Base-by-base conservation (phyloP, 2,329 filamentous ascomycete genomes). In the Beauveria pseudobassiana region DNA sequence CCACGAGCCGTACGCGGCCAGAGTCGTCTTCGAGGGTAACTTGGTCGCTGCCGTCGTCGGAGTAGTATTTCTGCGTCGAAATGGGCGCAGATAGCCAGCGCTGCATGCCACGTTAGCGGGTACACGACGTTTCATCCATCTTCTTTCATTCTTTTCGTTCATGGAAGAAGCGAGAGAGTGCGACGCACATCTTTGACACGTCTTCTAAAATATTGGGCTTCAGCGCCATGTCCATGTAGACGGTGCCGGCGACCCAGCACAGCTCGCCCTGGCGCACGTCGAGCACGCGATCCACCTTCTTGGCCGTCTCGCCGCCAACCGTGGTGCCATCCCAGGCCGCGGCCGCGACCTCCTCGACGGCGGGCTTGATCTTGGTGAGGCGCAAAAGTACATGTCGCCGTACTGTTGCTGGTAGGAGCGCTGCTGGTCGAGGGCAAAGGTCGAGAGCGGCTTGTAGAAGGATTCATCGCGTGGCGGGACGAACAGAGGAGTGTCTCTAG, bases 371-470 rank as follows among this genome's bases (percentile, higher is more conserved):
- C 75, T 90, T 89, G 43, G 91, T 86, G 26, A 99, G 82, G 14
- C 95, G 89, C 68, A 97, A 74, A 97, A 99, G 81, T 99, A 99
- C 85, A 98, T 93, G 75, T 99, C 95, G 65, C 89, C 91, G 82
- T 90, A 99, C 76, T 99, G 95, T 74, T 98, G 95, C 73, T 93
- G 82, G 74, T 98, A 99, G 60, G 92, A 88, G 64, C 82, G 82
- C 63, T 82, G 78, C 69, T 82, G 87, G 26, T 89, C 83, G 10
- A 98, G 84, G 54, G 78, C 78, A 74, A 92, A 98, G 8, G 87
- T 89, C 60, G 86, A 77, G 30, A 96, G 81, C 0, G 93, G 87
- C 62, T 85, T 87, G 78, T 97, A 98, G 61, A 72, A 71, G 9
- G 81, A 82, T 66, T 79, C 67, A 52, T 74, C 77, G 61, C 88